A percentile compares a stretch with the other conserved stretches of the same genome.
These are phyloP conservation scores for Flueggea neowawraea DNA, from an alignment of 441 rosid genomes.

Conservation along the genomic window DNA sequence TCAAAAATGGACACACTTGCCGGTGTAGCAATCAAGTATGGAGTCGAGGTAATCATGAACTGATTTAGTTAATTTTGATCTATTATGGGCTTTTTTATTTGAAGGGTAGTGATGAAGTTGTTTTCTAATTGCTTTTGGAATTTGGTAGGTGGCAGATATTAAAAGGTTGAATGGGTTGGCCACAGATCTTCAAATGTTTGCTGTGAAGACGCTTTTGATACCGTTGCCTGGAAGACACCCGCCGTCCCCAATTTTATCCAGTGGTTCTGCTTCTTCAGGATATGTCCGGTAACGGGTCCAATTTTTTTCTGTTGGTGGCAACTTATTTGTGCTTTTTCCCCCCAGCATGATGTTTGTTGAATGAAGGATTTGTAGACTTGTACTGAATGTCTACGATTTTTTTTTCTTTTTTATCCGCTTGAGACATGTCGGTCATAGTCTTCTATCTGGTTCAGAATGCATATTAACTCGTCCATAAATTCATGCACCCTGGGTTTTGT, in stretches of 20 bases:
- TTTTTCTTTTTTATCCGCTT: no score
- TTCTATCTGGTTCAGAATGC: no score
- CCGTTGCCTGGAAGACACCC: slow-evolving; percentile 67
- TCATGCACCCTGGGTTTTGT: no score
- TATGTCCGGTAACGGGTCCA: slow-evolving; percentile 7
- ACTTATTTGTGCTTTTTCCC: background rate
- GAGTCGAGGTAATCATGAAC: slow-evolving; percentile 46
- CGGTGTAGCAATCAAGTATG: slow-evolving; percentile 66
- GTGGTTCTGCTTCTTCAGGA: slow-evolving; percentile 34
- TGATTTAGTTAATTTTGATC: background rate
- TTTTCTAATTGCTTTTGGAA: background rate
- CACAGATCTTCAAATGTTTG: slow-evolving; percentile 75
- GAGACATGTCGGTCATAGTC: no score
- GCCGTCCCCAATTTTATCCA: slow-evolving; percentile 35
- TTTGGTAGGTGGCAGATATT: slow-evolving; percentile 52
- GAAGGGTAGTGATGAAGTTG: background rate
- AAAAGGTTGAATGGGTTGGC: slow-evolving; percentile 56
- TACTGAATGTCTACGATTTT: no score
- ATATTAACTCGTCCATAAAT: no score
- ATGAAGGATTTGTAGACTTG: no score
- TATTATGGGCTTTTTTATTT: background rate
- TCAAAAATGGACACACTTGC: slow-evolving; percentile 63
- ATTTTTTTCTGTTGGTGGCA: background rate
- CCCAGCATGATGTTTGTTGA: background rate
- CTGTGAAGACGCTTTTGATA: slow-evolving; percentile 44